Evolutionary conservation across 1,284 basidiomycete genomes (phyloP), one percentile per base, ranked within the genome.

Genomic region (Chondrostereum purpureum): DNA sequence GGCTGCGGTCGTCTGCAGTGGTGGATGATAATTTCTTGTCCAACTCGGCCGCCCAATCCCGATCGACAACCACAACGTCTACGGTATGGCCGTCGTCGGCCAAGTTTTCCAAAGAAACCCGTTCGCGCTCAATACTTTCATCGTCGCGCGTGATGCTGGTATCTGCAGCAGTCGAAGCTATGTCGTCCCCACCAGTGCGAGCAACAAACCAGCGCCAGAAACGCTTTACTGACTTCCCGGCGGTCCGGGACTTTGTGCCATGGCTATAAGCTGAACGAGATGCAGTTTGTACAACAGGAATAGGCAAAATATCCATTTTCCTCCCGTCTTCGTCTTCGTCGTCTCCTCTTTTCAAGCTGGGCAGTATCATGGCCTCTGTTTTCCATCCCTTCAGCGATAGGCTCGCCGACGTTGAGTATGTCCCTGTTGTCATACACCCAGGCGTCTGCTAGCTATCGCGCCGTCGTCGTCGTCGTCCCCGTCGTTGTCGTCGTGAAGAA

Each of bases 21-120:
- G 72, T 69, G 22, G 70, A 64, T 18, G 68, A 61, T 20, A 70
- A 73, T 45, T 66, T 73, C 59, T 70, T 72, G 46, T 73, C 63
- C 48, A 78, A 75, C 49, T 78, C 75, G 27, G n/a, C 27, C 3
- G 70, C 66, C 83, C 82, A 86, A 27, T 70, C 63, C 39, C 82
- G 73, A 60, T 87, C 83, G 13, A 87, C 81, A n/a, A 87, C 75
- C 13, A 85, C 75, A 62, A 81, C 73, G 58, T 88, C 73, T 1
- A 86, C 76, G 41, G 27, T 31, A n/a, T 68, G 60, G 21, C 55
- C 59, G 12, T 47, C 18, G 17, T 10, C 16, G 10, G 19, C 39
- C 5, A 40, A 14, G 10, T 19, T 21, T 18, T 13, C 19, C 14
- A 13, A 11, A 14, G 39, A 3, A 23, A n/a, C 3, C 6, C 18